Evolutionary conservation across 352 stramenopile species (phyloP).

Genomic region (Globisporangium nagaii): DNA sequence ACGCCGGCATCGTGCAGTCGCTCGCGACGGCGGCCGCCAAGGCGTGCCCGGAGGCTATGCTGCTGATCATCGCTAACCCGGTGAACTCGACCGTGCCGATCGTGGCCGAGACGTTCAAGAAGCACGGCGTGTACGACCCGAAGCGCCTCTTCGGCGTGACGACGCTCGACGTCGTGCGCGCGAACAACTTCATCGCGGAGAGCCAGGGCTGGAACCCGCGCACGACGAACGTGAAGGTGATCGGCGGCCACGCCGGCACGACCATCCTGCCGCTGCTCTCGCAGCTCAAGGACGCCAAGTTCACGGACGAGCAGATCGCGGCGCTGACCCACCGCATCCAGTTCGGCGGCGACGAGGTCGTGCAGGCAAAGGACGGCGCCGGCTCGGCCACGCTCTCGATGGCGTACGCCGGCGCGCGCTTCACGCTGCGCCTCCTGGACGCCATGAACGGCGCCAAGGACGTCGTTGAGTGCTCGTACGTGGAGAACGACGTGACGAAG

Average conservation of each 20-base stretch:
- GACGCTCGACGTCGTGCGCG: conserved; percentile 97
- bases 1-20: conserved; percentile 95
- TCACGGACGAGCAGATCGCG: conserved; percentile 92
- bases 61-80: conserved; percentile 99
- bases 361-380: conserved; percentile 95
- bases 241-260: conserved; percentile 98
- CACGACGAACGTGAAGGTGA: conserved; percentile 91
- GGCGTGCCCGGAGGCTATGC: conserved; percentile 94
- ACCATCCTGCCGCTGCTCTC: conserved; percentile 99
- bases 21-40: conserved; percentile 93
- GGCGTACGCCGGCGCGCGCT: conserved; percentile 97
- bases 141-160: conserved; percentile 98
- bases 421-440: conserved; percentile 90
- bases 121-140: conserved; percentile 93
- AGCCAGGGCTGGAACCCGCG: conserved; percentile 77
- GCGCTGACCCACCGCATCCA: conserved; percentile 96
- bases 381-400: conserved; percentile 99
- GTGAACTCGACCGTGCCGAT: conserved; percentile 99
- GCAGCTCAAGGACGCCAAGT: conserved; percentile 90
- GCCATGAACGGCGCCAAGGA: conserved; percentile 93
- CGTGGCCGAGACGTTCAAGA: conserved; percentile 98
- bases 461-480: conserved; percentile 97
- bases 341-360: conserved; percentile 93
- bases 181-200: conserved; percentile 93
- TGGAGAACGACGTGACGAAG: conserved; percentile 94